Evolutionary conservation across 2,329 filamentous ascomycete species (phyloP).

Genomic region (Bipolaris bicolor): DNA sequence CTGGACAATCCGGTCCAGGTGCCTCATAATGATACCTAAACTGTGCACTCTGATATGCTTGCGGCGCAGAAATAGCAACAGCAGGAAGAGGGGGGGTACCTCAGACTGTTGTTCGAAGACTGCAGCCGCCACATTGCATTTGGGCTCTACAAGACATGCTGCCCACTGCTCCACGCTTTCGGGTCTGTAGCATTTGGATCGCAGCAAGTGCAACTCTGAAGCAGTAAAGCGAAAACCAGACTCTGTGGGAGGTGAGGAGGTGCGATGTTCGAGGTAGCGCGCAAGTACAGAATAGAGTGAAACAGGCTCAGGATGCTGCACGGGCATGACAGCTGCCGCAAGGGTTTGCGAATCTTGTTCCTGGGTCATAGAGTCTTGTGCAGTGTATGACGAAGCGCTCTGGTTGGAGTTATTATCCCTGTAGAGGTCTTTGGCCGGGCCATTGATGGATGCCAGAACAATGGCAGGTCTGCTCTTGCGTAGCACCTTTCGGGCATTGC

Average conservation of each 20-base stretch:
- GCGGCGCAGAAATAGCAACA: conserved; percentile 43
- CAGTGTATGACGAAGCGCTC: conserved; percentile 22
- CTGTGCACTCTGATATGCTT: conserved; percentile 29
- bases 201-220: conserved; percentile 29
- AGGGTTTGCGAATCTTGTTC: not conserved
- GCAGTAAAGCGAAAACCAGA: conserved; percentile 20
- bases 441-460: conserved; percentile 30
- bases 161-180: conserved; percentile 35
- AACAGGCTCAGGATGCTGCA: conserved; percentile 10
- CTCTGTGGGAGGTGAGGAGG: conserved; percentile 7
- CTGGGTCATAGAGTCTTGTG: not conserved
- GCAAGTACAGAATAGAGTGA: conserved; percentile 38
- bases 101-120: conserved; percentile 23
- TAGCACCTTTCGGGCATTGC: conserved; percentile 22
- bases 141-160: conserved; percentile 22
- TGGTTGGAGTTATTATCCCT: conserved; percentile 11
- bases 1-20: conserved; percentile 27
- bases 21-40: conserved; percentile 33
- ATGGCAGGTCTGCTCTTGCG: conserved; percentile 29
- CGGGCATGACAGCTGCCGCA: not conserved
- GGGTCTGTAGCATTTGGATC: conserved; percentile 22
- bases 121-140: conserved; percentile 25
- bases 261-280: conserved; percentile 30
- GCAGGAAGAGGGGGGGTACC: conserved; percentile 39
- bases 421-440: conserved; percentile 29